phyloP scores from a whole-genome alignment of 1,284 basidiomycete species.

The Fistulinella cinereoalba region DNA sequence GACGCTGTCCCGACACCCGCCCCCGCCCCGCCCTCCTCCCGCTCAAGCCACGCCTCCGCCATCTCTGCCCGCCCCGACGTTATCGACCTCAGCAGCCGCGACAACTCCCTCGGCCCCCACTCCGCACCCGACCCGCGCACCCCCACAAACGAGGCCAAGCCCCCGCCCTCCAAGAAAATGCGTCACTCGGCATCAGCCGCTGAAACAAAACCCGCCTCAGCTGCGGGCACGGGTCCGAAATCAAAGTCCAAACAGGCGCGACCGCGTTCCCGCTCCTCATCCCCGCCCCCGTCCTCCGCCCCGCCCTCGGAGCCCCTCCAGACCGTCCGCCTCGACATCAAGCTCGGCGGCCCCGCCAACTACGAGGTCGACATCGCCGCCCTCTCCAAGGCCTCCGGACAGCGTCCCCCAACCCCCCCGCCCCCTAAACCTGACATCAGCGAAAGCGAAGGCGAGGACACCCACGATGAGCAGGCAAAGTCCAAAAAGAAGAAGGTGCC shows the following conservation, averaged over 20 bases:
- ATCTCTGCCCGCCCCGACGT: constrained; percentile 21
- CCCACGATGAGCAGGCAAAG: constrained; percentile 41
- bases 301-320: constrained; percentile 50
- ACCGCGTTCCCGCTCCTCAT: constrained; percentile 63
- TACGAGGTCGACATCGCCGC: constrained; percentile 67
- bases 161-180: constrained; percentile 32
- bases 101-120: constrained; percentile 24
- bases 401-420: constrained; percentile 57
- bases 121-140: constrained; percentile 15
- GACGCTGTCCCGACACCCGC: constrained; percentile 2
- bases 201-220: constrained; percentile 28
- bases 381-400: constrained; percentile 61
- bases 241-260: constrained; percentile 39
- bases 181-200: constrained; percentile 22
- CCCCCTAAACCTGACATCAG: constrained; percentile 45
- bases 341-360: constrained; percentile 65
- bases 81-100: constrained; percentile 30
- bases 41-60: constrained; percentile 16
- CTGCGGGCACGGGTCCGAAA: constrained; percentile 32
- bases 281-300: constrained; percentile 55
- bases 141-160: constrained; percentile 24
- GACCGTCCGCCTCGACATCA: constrained; percentile 68
- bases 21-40: constrained; percentile 7
- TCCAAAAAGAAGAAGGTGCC: constrained; percentile 41
- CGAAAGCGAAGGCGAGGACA: constrained; percentile 54